phyloP scores from a whole-genome alignment of 1,284 basidiomycete species.

The Singerocomus inundabilis region DNA sequence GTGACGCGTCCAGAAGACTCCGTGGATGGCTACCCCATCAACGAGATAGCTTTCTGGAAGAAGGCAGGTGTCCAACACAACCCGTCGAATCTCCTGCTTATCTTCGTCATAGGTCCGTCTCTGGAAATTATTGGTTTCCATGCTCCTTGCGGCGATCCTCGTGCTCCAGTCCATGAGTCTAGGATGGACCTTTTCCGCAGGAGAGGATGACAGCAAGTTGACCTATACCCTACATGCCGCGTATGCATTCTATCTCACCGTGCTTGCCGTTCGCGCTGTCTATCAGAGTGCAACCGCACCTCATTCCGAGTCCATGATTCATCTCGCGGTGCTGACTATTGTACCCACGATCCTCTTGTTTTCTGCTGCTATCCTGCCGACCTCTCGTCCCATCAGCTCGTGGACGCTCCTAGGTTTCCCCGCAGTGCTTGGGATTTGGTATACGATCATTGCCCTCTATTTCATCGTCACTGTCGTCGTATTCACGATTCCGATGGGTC shows the following conservation, averaged over 20 bases:
- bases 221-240: slow-evolving; percentile 49
- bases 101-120: slow-evolving; percentile 46
- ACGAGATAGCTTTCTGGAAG: slow-evolving; percentile 71
- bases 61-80: slow-evolving; percentile 43
- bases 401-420: slow-evolving; percentile 13
- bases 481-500: slow-evolving; percentile 67
- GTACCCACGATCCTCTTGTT: slow-evolving; percentile 51
- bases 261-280: slow-evolving; percentile 54
- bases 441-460: slow-evolving; percentile 32
- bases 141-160: slow-evolving; percentile 46
- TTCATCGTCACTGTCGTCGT: slow-evolving; percentile 38
- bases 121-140: slow-evolving; percentile 51
- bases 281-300: slow-evolving; percentile 44
- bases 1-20: slow-evolving; percentile 69
- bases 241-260: slow-evolving; percentile 61
- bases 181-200: slow-evolving; percentile 47
- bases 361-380: slow-evolving; percentile 56
- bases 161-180: slow-evolving; percentile 52
- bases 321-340: slow-evolving; percentile 60
- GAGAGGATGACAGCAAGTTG: slow-evolving; percentile 36
- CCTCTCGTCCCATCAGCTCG: slow-evolving; percentile 21
- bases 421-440: slow-evolving; percentile 17
- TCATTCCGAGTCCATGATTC: slow-evolving; percentile 65
- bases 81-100: background rate
- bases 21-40: slow-evolving; percentile 73